A percentile compares a stretch with the other conserved stretches of the same genome.
phyloP scores from a whole-genome alignment of 2,329 filamentous ascomycete genomes.

The Talaromyces sp. region DNA sequence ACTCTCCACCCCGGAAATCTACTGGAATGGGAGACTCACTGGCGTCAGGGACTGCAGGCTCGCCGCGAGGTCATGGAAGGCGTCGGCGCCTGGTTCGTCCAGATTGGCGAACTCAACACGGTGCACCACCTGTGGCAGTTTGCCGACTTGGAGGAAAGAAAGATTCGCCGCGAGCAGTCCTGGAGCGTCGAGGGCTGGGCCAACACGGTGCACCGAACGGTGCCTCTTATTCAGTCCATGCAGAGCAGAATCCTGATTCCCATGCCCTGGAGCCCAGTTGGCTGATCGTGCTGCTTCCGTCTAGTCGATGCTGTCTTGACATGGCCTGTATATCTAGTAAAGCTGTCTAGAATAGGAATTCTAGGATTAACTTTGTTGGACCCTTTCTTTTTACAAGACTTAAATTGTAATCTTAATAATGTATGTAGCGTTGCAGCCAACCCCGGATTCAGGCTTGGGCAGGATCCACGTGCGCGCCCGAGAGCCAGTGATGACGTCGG shows the following conservation, averaged over 20 bases:
- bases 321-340: not conserved
- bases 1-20: constrained; percentile 93
- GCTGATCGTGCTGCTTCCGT: constrained; percentile 44
- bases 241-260: constrained; percentile 89
- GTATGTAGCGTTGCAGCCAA: not conserved
- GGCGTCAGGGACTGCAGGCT: constrained; percentile 86
- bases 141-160: constrained; percentile 90
- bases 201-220: constrained; percentile 96
- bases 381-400: not conserved
- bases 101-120: constrained; percentile 95
- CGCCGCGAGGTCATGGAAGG: constrained; percentile 97
- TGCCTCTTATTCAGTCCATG: constrained; percentile 95
- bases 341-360: not conserved
- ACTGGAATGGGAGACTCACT: constrained; percentile 98
- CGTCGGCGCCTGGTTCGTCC: constrained; percentile 96
- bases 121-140: constrained; percentile 99
- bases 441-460: not conserved
- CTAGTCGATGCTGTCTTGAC: not conserved
- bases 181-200: constrained; percentile 96
- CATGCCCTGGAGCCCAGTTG: constrained; percentile 94
- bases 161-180: constrained; percentile 84
- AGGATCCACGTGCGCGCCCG: not conserved
- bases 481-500: constrained; percentile 1
- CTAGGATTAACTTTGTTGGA: not conserved
- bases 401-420: not conserved